Evolutionary conservation across 2,329 filamentous ascomycete genomes (phyloP).

Genomic region (Pseudonectria buxi): DNA sequence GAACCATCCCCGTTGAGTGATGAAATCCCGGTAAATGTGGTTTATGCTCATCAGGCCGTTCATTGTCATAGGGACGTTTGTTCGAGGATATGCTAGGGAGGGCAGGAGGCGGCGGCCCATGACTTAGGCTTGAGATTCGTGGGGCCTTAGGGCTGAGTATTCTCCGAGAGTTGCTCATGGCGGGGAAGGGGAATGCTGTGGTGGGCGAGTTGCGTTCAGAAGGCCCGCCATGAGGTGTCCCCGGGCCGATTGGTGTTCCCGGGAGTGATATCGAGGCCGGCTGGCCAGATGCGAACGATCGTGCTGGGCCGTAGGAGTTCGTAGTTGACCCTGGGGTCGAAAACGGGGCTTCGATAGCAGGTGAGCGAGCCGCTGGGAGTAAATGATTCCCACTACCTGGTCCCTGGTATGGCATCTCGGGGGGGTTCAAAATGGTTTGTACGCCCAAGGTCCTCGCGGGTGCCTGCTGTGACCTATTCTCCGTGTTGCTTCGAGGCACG

Average conservation of each 20-base stretch:
- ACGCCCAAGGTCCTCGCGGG: constrained; percentile 27
- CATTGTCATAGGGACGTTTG: constrained; percentile 28
- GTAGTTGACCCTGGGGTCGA: constrained; percentile 13
- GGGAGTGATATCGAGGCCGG: constrained; percentile 27
- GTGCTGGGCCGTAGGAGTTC: constrained; percentile 15
- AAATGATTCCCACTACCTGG: constrained; percentile 10
- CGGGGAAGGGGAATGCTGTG: constrained; percentile 24
- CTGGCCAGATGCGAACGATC: constrained; percentile 22
- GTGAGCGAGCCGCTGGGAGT: constrained; percentile 9
- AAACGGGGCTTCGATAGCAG: constrained; percentile 13
- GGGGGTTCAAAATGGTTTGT: constrained; percentile 33
- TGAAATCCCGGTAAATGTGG: constrained; percentile 19
- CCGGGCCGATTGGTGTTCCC: constrained; percentile 23
- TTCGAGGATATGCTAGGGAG: constrained; percentile 19
- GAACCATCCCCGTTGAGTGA: constrained; percentile 17
- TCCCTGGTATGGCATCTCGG: constrained; percentile 21
- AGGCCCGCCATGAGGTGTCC: constrained; percentile 21
- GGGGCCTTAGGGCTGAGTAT: constrained; percentile 27
- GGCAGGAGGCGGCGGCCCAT: constrained; percentile 13
- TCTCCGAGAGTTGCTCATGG: constrained; percentile 22
- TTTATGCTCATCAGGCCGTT: constrained; percentile 20
- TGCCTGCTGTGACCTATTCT: constrained; percentile 19
- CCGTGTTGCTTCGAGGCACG: constrained; percentile 15
- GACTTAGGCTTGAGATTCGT: constrained; percentile 23
- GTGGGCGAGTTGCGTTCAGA: constrained; percentile 29